Evolutionary conservation across 23 red algal species (phyloP).

Genomic region (Gracilaria caudata): DNA sequence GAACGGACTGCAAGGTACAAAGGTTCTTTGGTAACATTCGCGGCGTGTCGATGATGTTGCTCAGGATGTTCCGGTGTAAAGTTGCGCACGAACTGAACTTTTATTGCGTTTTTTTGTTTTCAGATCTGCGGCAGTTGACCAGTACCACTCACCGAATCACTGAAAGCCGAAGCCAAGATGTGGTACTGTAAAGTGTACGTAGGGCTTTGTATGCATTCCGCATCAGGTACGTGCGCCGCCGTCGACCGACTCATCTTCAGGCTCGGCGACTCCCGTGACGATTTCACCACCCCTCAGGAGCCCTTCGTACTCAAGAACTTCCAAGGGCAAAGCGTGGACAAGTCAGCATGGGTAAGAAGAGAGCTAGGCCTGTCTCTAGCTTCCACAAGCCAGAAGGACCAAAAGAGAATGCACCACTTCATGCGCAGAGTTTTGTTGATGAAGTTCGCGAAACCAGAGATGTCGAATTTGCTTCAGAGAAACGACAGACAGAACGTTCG

Average conservation of each 20-base stretch:
- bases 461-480: conserved; percentile 67
- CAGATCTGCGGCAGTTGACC: not conserved
- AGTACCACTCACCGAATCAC: not conserved
- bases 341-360: conserved; percentile 12
- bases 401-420: conserved; percentile 15
- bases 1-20: no score
- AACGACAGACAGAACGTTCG: conserved; percentile 28
- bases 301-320: not conserved
- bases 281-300: no score
- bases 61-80: not conserved
- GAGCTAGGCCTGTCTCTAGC: conserved; percentile 23
- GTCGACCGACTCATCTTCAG: not conserved
- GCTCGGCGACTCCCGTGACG: no score
- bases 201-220: not conserved
- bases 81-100: not conserved
- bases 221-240: not conserved
- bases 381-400: not conserved
- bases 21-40: no score
- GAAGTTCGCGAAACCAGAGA: conserved; percentile 66
- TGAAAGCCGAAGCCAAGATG: not conserved
- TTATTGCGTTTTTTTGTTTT: not conserved
- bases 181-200: not conserved
- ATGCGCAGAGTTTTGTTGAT: conserved; percentile 58
- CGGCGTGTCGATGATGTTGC: not conserved
- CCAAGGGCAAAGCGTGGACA: not conserved